Base-by-base conservation (phyloP, 495 filamentous ascomycete genomes). In the Apiosordaria backusii region DNA sequence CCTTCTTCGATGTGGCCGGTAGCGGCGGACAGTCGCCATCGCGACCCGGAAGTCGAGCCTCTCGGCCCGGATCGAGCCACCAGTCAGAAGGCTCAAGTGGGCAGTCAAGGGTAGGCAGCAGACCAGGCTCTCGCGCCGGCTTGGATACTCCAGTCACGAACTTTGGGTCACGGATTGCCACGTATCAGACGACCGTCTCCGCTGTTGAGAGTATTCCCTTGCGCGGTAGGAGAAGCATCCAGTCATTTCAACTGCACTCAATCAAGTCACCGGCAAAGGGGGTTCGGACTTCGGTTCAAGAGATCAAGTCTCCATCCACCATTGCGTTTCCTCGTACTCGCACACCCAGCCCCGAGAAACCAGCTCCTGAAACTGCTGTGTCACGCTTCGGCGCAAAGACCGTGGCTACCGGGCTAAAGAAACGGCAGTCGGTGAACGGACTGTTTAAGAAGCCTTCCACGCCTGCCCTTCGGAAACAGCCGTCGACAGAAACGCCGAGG, bases 371-470 rank as follows among this genome's bases (percentile, higher is more conserved):
- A 29, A 67, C 69, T 25, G 60, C 78, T 16, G 62, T 68, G 23
- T 68, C 80, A 35, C 79, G 79, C 59, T 75, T 77, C 57, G 82
- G 78, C 23, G 80, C 81, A 40, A 88, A 85, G 69, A 83, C 80
- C 1, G 62, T 85, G 67, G 76, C 78, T 15, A 71, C 81, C 27
- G 72, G 81, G 1, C 73, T 84, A 0, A 85, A 85, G 58, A 71
- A 86, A 50, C 82, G 86, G 18, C 83, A 85, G 18, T 85, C 87
- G 9, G 69, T 88, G 3, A 82, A 77, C 61, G 84, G 81, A 19
- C 71, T 85, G 3, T 84, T 84, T 67, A 80, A 76, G 53, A 88
- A 87, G 60, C 80, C 86, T 23, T 78, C 79, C 10, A 70, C 80
- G 59, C 73, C 81, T 5, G 72, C 76, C 18, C 73, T 81, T 63